A percentile compares a stretch with the other conserved stretches of the same genome.
phyloP scores from a whole-genome alignment of 257 asterid species.

The Ehretia macrophylla region DNA sequence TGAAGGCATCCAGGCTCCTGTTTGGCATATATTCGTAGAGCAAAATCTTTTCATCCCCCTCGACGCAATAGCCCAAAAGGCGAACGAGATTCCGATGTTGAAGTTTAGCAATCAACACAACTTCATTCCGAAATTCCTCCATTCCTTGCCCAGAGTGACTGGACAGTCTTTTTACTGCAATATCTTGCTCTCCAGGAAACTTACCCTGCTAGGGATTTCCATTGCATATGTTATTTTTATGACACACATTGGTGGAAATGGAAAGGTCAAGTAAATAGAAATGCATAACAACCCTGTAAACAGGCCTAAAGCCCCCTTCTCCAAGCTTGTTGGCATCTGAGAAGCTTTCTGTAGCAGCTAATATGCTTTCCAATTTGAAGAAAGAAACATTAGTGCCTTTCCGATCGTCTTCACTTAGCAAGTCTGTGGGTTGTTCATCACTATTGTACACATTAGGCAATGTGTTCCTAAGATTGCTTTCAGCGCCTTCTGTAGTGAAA shows the following conservation, averaged over 20 bases:
- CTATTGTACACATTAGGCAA: conserved; percentile 5
- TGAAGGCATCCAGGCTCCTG: conserved; percentile 1
- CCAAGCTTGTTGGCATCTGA: conserved; percentile 52
- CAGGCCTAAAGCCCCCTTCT: conserved; percentile 66
- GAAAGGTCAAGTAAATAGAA: not conserved
- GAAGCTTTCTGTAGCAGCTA: conserved; percentile 48
- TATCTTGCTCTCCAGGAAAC: not conserved
- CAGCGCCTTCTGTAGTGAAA: conserved; percentile 11
- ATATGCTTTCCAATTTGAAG: conserved; percentile 32
- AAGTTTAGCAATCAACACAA: conserved; percentile 5
- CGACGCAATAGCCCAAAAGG: not conserved
- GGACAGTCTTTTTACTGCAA: conserved; percentile 7
- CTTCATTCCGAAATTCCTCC: conserved; percentile 3
- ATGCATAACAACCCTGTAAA: conserved; percentile 39
- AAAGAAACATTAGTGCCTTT: conserved; percentile 31
- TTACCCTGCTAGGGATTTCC: not conserved
- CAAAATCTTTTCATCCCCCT: not conserved
- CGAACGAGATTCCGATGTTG: conserved; percentile 1
- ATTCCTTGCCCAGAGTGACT: not conserved
- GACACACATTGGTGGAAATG: not conserved
- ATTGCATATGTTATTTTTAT: not conserved
- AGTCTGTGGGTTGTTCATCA: conserved; percentile 14
- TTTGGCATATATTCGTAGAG: conserved; percentile 2
- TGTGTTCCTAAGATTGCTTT: conserved; percentile 10
- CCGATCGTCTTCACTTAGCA: conserved; percentile 28